A percentile compares a stretch with the other conserved stretches of the same genome.
phyloP scores from a whole-genome alignment of 1,284 basidiomycete species.

The Fomitopsis palustris region DNA sequence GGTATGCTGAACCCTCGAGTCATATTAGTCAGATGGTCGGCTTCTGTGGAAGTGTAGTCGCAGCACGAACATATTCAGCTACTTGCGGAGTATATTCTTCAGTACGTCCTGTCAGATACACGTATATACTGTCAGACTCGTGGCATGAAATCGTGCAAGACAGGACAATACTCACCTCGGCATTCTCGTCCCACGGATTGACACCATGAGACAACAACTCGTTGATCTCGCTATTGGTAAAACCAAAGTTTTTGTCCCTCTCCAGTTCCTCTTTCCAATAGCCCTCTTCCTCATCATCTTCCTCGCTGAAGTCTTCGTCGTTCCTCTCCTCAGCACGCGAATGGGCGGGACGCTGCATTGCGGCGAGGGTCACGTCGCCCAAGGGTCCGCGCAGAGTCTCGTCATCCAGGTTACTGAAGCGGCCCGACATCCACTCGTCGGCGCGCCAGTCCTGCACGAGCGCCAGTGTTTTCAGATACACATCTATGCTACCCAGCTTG shows the following conservation, averaged over 20 bases:
- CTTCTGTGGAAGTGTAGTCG: background rate
- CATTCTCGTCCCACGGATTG: conserved; percentile 45
- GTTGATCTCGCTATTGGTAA: conserved; percentile 32
- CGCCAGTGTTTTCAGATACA: background rate
- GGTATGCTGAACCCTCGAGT: no score
- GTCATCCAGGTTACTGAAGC: background rate
- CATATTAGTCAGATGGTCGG: no score
- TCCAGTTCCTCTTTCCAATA: conserved; percentile 14
- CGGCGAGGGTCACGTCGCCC: background rate
- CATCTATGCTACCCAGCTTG: background rate
- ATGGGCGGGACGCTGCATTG: background rate
- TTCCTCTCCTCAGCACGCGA: background rate
- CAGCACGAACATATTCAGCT: background rate
- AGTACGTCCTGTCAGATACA: background rate
- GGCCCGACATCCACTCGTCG: background rate
- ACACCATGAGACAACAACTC: conserved; percentile 38
- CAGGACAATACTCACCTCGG: conserved; percentile 28
- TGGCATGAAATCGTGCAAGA: no score
- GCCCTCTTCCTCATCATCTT: conserved; percentile 4
- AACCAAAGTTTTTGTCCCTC: conserved; percentile 28
- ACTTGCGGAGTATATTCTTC: background rate
- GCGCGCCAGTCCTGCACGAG: background rate
- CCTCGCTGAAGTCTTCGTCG: background rate
- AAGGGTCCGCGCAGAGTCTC: background rate
- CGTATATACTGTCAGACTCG: background rate